These are phyloP conservation scores for Camelina sativa DNA, from an alignment of 345 rosid species.

Conservation along the genomic window DNA sequence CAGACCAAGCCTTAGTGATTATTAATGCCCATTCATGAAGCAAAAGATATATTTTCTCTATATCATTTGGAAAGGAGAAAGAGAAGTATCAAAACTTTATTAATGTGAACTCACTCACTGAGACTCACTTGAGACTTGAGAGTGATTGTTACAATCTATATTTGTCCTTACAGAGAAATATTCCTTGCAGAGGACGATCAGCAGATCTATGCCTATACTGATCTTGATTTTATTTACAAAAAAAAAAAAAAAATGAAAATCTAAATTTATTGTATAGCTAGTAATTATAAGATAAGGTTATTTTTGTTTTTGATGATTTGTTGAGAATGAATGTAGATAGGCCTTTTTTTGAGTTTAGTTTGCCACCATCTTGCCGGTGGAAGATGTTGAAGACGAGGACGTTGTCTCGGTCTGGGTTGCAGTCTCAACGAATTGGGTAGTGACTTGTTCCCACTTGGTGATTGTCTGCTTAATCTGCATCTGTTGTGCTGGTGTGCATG, in stretches of 20 bases:
- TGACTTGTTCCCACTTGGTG: slow-evolving; percentile 43
- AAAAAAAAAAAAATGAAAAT: no score
- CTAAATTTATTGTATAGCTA: no score
- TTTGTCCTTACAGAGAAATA: not conserved
- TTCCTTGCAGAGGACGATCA: not conserved
- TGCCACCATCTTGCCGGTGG: not conserved
- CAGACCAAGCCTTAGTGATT: no score
- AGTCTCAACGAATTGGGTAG: slow-evolving; percentile 41
- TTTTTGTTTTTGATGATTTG: no score
- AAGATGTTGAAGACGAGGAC: not conserved
- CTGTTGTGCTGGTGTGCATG: slow-evolving; percentile 19
- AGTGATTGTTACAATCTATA: not conserved
- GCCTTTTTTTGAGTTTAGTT: slow-evolving; percentile 1
- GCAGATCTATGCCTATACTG: not conserved
- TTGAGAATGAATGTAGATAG: no score
- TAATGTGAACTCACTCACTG: not conserved
- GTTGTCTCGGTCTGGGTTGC: slow-evolving; percentile 19
- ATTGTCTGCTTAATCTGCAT: slow-evolving; percentile 32
- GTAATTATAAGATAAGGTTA: no score
- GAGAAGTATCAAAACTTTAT: no score
- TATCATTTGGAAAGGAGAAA: no score
- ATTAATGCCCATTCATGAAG: no score
- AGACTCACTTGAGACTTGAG: not conserved
- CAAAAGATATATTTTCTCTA: no score
- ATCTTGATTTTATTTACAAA: not conserved